phyloP scores from a whole-genome alignment of 2,329 filamentous ascomycete genomes.

The Colletotrichum trifolii region DNA sequence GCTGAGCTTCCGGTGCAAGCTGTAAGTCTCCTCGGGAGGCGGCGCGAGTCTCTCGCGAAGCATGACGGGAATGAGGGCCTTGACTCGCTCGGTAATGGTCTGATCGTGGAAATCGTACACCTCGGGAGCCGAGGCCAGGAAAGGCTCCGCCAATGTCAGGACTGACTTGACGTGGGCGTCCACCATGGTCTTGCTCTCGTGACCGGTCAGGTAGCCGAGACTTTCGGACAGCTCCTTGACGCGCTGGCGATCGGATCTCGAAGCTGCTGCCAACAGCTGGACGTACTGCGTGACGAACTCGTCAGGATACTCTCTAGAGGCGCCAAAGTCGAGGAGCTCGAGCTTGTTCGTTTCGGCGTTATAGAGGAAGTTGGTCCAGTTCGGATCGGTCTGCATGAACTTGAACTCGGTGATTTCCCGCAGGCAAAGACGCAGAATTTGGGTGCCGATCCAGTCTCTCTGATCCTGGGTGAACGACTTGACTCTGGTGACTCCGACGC shows the following conservation, averaged over 20 bases:
- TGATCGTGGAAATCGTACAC: constrained; percentile 94
- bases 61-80: constrained; percentile 91
- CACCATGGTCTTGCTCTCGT: constrained; percentile 86
- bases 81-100: constrained; percentile 95
- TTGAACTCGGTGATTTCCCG: constrained; percentile 94
- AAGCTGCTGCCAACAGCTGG: constrained; percentile 81
- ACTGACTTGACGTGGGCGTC: constrained; percentile 91
- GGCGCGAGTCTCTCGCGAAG: constrained; percentile 87
- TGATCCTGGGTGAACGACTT: constrained; percentile 81
- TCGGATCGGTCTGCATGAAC: constrained; percentile 99
- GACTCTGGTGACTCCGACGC: constrained; percentile 85
- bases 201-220: constrained; percentile 91
- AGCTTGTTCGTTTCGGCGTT: constrained; percentile 78
- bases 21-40: constrained; percentile 97
- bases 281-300: constrained; percentile 86
- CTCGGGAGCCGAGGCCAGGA: constrained; percentile 78
- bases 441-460: constrained; percentile 94
- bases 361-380: constrained; percentile 99
- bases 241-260: constrained; percentile 71
- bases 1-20: constrained; percentile 91
- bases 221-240: constrained; percentile 77
- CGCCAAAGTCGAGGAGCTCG: constrained; percentile 95
- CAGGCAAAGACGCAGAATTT: constrained; percentile 90
- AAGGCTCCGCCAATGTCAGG: constrained; percentile 91
- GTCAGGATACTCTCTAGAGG: constrained; percentile 84